Base-by-base conservation (phyloP, 2,329 filamentous ascomycete genomes). In the Pseudopyricularia javanii region DNA sequence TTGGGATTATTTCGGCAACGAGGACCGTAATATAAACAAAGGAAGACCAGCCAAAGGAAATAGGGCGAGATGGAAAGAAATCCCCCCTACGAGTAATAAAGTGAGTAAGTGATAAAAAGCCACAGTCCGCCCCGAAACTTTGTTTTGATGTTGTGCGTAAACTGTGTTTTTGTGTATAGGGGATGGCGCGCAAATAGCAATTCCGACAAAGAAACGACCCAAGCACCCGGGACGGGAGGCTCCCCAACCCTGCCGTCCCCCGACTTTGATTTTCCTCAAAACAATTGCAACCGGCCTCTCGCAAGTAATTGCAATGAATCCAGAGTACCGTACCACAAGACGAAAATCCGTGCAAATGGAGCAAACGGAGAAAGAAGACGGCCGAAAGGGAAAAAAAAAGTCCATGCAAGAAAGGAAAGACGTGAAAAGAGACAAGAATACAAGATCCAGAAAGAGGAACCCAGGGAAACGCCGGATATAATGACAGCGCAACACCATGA, bases 1-100 rank as follows among this genome's bases (percentile, higher is more conserved):
- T 32, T 47, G 37, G 20, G n/a, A 17, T 15, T 47, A 47, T 14
- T 17, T 5, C 28, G 26, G 43, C 43, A 34, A 37, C 22, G 17
- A 37, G 24, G 34, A 32, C 17, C 35, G 53, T 40, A 40, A 43
- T 40, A 30, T 51, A 30, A 32, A 54, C 37, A 32, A 51, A 47
- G 15, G 28, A 51, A 54, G 24, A 54, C 48, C 52, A 47, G 47
- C 52, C 48, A 47, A 50, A 49, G 34, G 51, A 40, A 51, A 50
- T 35, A 48, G 47, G 48, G 32, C 45, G 47, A 22, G 30, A 54
- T 20, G 20, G 28, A 22, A 32, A 47, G 22, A 14, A 4, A 48
- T 30, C 20, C 24, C 24, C 40, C 40, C 40, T 45, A 28, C 40
- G 24, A 24, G 24, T 45, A 24, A 24, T 45, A 45, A 45, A 45